Percentiles rank a stretch among this genome's conserved stretches.
Conservation (phyloP, 2,329 filamentous ascomycete genomes). For the Ceratocystis papillata region DNA sequence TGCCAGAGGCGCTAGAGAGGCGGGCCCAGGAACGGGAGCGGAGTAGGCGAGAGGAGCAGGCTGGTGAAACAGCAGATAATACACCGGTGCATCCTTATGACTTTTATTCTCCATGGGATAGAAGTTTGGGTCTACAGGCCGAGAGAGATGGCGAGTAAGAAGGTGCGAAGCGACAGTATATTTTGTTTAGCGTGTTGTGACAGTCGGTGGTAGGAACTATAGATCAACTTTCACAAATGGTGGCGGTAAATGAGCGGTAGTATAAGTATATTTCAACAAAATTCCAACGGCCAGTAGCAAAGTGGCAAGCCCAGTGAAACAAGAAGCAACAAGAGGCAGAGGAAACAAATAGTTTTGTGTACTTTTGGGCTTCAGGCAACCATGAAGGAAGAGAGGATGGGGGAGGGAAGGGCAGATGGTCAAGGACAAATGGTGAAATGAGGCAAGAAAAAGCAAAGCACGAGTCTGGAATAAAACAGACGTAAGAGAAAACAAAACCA, state of each 20-base stretch:
- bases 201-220: not conserved
- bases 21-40: not conserved
- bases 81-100: slow-evolving; percentile 19
- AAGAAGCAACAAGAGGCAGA: not conserved
- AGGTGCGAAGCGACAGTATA: not conserved
- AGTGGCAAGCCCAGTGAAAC: not conserved
- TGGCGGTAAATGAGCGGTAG: not conserved
- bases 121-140: not conserved
- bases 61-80: not conserved
- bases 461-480: slow-evolving; percentile 13
- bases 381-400: not conserved
- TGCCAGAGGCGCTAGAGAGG: not conserved
- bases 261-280: not conserved
- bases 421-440: not conserved
- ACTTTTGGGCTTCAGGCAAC: slow-evolving; percentile 5
- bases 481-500: not conserved
- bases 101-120: slow-evolving; percentile 22
- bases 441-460: not conserved
- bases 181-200: no score
- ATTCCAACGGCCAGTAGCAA: not conserved
- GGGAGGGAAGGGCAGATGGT: no score
- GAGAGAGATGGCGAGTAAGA: not conserved
- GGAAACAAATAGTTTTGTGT: not conserved
- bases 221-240: not conserved
- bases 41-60: not conserved